Base-by-base conservation (phyloP, 176 grass and related monocot species). In the Olyra latifolia region DNA sequence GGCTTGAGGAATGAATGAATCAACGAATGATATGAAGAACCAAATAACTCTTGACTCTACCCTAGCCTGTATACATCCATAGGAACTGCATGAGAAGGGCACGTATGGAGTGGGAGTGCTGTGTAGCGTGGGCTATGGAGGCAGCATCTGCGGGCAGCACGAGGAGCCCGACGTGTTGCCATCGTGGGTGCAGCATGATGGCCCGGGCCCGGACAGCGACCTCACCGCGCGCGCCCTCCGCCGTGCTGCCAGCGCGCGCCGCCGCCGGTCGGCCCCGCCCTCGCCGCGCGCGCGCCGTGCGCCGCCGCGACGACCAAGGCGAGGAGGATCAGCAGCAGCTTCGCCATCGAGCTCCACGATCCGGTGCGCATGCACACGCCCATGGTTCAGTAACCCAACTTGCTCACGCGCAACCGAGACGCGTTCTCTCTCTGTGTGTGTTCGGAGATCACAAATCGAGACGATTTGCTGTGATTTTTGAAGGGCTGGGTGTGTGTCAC, bases 91-190 rank as follows among this genome's bases (percentile, higher is more conserved):
- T n/a, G n/a, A n/a, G n/a, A n/a, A n/a, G n/a, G n/a, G n/a, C n/a
- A n/a, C n/a, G n/a, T n/a, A n/a, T n/a, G n/a, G n/a, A n/a, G n/a
- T n/a, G n/a, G n/a, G n/a, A n/a, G n/a, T n/a, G n/a, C n/a, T n/a
- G n/a, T n/a, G n/a, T n/a, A n/a, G n/a, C n/a, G n/a, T n/a, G n/a
- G n/a, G n/a, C n/a, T n/a, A n/a, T n/a, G n/a, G n/a, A n/a, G n/a
- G n/a, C n/a, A n/a, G n/a, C n/a, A n/a, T n/a, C n/a, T n/a, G n/a
- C 2, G 59, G 84, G 76, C 69, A 80, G 69, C 84, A 66, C 3
- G 48, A 29, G 9, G 13, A 1, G 19, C 60, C 48, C 69, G 7
- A 4, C 59, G 27, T 39, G 69, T 16, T 86, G 59, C 7, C 24
- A 0, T 86, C 38, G 1, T 74, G 12, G 12, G 76, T 80, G 76